These are phyloP conservation scores for Fistulinella prunicolor DNA, from an alignment of 768 basidiomycete genomes.

Conservation along the genomic window DNA sequence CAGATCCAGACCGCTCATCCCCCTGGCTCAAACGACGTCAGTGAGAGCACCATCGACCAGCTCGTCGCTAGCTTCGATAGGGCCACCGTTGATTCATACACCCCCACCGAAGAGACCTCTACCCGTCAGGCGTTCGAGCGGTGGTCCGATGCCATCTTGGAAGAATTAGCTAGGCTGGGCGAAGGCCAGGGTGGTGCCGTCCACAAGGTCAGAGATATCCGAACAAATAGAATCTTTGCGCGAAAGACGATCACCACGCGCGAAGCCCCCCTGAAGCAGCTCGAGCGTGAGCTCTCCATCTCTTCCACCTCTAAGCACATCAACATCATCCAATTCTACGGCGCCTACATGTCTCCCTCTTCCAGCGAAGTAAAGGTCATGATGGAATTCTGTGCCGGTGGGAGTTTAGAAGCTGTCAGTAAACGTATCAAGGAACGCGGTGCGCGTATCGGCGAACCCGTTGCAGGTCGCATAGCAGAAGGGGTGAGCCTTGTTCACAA, in stretches of 20 bases:
- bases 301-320: slow-evolving; percentile 78
- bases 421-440: slow-evolving; percentile 77
- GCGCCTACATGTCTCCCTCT: slow-evolving; percentile 85
- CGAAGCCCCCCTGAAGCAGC: slow-evolving; percentile 88
- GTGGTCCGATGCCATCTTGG: slow-evolving; percentile 71
- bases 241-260: slow-evolving; percentile 92
- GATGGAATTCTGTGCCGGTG: slow-evolving; percentile 88
- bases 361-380: slow-evolving; percentile 92
- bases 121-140: slow-evolving; percentile 29
- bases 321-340: slow-evolving; percentile 91
- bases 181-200: slow-evolving; percentile 98
- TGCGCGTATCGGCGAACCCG: slow-evolving; percentile 79
- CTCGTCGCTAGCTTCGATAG: slow-evolving; percentile 32
- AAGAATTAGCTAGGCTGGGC: slow-evolving; percentile 76
- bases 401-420: slow-evolving; percentile 86
- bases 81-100: slow-evolving; percentile 31
- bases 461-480: slow-evolving; percentile 89
- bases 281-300: slow-evolving; percentile 89
- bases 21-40: slow-evolving; percentile 22
- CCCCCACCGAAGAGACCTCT: slow-evolving; percentile 36
- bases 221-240: slow-evolving; percentile 79
- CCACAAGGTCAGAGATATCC: slow-evolving; percentile 85
- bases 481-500: slow-evolving; percentile 55
- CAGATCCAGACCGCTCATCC: slow-evolving; percentile 36
- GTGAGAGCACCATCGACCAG: slow-evolving; percentile 37